Evolutionary conservation across 2,329 filamentous ascomycete species (phyloP).

Genomic region (Aplosporella prunicola): DNA sequence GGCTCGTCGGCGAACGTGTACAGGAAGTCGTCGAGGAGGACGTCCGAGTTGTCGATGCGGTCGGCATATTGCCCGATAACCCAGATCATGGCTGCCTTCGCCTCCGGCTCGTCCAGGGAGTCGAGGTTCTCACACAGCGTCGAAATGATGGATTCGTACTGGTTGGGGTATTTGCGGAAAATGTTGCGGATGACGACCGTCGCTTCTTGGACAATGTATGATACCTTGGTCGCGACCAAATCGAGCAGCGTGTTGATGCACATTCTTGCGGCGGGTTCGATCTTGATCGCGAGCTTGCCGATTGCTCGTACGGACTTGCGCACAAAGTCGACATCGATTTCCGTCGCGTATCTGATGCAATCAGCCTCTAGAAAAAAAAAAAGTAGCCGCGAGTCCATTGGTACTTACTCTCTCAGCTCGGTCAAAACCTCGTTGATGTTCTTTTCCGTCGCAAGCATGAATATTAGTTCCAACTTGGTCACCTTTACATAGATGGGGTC

Average conservation of each 20-base stretch:
- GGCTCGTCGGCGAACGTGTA: conserved; percentile 91
- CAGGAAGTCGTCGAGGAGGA: conserved; percentile 86
- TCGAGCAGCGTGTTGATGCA: conserved; percentile 92
- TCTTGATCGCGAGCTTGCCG: conserved; percentile 97
- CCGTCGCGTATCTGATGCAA: conserved; percentile 65
- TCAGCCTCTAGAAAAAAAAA: conserved; percentile 13
- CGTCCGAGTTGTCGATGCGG: conserved; percentile 93
- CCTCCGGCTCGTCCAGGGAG: conserved; percentile 92
- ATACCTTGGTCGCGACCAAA: conserved; percentile 93
- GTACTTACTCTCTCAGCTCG: conserved; percentile 72
- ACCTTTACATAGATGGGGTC: conserved; percentile 99
- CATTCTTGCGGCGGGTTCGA: conserved; percentile 79
- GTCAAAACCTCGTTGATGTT: conserved; percentile 95
- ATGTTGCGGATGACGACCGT: conserved; percentile 98
- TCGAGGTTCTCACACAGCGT: conserved; percentile 94
- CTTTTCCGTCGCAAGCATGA: conserved; percentile 92
- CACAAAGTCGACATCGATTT: conserved; percentile 98
- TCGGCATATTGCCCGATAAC: conserved; percentile 97
- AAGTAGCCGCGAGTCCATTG: conserved; percentile 9
- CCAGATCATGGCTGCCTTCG: conserved; percentile 98
- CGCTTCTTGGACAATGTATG: conserved; percentile 97
- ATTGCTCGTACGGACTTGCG: conserved; percentile 96
- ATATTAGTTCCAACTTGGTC: conserved; percentile 95
- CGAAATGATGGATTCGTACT: conserved; percentile 95
- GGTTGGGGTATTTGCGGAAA: conserved; percentile 97